Evolutionary conservation across 2,329 filamentous ascomycete genomes (phyloP).

Genomic region (Penicillium sclerotiorum): DNA sequence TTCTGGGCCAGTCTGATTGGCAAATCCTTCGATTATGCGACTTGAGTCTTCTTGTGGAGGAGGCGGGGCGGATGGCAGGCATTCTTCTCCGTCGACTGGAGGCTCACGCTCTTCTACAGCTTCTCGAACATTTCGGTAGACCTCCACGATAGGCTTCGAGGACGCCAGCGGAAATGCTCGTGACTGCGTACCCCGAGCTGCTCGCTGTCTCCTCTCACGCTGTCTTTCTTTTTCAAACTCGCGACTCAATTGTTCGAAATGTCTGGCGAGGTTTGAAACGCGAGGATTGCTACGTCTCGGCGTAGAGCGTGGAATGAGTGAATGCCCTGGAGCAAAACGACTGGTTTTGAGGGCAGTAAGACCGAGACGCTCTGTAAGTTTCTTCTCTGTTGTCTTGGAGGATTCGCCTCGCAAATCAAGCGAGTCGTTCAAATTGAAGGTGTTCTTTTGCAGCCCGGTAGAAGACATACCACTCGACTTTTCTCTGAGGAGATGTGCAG

Average conservation of each 20-base stretch:
- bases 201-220: constrained; percentile 77
- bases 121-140: constrained; percentile 91
- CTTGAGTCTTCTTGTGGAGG: constrained; percentile 36
- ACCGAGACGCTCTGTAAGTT: constrained; percentile 72
- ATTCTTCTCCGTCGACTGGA: constrained; percentile 62
- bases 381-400: constrained; percentile 64
- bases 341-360: constrained; percentile 65
- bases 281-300: constrained; percentile 69
- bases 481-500: constrained; percentile 41
- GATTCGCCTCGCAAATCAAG: constrained; percentile 27
- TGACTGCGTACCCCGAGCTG: constrained; percentile 73
- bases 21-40: constrained; percentile 32
- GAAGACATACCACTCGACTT: constrained; percentile 23
- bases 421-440: constrained; percentile 23
- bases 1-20: constrained; percentile 24
- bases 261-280: constrained; percentile 88
- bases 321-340: constrained; percentile 56
- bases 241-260: constrained; percentile 94
- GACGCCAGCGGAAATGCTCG: constrained; percentile 86
- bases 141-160: constrained; percentile 93
- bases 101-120: constrained; percentile 80
- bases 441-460: constrained; percentile 26
- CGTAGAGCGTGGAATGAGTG: constrained; percentile 86
- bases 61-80: constrained; percentile 30
- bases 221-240: constrained; percentile 96